phyloP scores from a whole-genome alignment of 768 basidiomycete genomes.

The Trametes cinnabarina region DNA sequence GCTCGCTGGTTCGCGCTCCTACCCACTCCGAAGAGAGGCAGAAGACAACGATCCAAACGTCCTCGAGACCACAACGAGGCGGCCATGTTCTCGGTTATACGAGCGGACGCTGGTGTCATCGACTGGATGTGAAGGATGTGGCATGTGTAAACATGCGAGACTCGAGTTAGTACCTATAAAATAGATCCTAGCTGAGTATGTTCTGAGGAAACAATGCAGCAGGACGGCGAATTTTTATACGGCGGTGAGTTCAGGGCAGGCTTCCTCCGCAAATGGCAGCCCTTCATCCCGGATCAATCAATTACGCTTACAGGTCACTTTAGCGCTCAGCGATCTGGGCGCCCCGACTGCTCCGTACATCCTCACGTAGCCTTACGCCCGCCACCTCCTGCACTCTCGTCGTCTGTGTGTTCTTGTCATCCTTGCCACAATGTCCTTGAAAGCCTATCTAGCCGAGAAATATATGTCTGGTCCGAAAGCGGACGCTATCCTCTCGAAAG shows the following conservation, averaged over 20 bases:
- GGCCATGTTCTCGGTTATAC: constrained; percentile 65
- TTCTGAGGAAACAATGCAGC: constrained; percentile 44
- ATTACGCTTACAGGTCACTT: too few relatives aligned
- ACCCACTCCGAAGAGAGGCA: constrained; percentile 4
- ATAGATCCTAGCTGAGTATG: constrained; percentile 81
- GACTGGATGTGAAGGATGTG: constrained; percentile 66
- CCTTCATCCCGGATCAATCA: background rate
- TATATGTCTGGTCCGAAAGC: constrained; percentile 98
- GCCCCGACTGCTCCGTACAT: background rate
- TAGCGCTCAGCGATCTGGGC: background rate
- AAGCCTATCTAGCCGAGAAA: constrained; percentile 83
- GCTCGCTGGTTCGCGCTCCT: constrained; percentile 14
- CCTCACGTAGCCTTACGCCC: background rate
- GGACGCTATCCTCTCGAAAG: constrained; percentile 83
- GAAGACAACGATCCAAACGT: constrained; percentile 49
- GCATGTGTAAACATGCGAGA: constrained; percentile 78
- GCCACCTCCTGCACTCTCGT: background rate
- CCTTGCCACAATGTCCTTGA: constrained; percentile 40
- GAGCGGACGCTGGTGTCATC: constrained; percentile 64
- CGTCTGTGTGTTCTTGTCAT: background rate
- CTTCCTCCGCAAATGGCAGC: background rate
- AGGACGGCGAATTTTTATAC: background rate
- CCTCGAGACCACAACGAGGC: constrained; percentile 47
- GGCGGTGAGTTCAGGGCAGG: constrained; percentile 18
- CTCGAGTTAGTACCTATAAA: constrained; percentile 75